Conservation (phyloP, 2,329 filamentous ascomycete genomes). For the Fusarium albosuccineum region DNA sequence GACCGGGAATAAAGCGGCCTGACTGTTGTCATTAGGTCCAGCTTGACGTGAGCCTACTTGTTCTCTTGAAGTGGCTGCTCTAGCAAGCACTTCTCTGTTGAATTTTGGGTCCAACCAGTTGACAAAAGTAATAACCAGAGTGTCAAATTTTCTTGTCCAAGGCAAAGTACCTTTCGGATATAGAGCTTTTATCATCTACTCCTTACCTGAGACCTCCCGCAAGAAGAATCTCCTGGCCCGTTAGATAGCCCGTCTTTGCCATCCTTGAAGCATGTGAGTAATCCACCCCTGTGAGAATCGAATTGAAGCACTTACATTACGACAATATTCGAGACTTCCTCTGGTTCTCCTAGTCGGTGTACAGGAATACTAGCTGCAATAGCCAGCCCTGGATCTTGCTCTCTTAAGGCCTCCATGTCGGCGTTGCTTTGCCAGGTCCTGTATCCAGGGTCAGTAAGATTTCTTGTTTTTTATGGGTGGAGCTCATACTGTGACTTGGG, state of each 20-base stretch:
- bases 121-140: too few species aligned
- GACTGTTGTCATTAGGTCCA: too few species aligned
- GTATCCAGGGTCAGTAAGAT: background rate
- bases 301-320: slow-evolving; percentile 47
- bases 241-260: slow-evolving; percentile 35
- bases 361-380: slow-evolving; percentile 52
- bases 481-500: slow-evolving; percentile 46
- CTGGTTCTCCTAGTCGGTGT: slow-evolving; percentile 50
- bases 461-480: too few species aligned
- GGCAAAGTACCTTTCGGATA: background rate
- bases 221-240: slow-evolving; percentile 29
- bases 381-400: slow-evolving; percentile 50
- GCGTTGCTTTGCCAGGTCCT: slow-evolving; percentile 50
- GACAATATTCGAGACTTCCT: slow-evolving; percentile 53
- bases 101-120: too few species aligned
- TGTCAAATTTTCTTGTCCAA: too few species aligned
- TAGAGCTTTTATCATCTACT: background rate
- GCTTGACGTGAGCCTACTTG: too few species aligned
- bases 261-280: slow-evolving; percentile 17
- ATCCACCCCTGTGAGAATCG: slow-evolving; percentile 9
- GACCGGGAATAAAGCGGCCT: too few species aligned
- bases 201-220: slow-evolving; percentile 25
- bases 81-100: too few species aligned
- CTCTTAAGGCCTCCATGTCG: slow-evolving; percentile 48
- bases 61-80: too few species aligned